These are phyloP conservation scores for Fragosphaeria purpurea DNA, from an alignment of 2,329 filamentous ascomycete genomes.

Conservation along the genomic window DNA sequence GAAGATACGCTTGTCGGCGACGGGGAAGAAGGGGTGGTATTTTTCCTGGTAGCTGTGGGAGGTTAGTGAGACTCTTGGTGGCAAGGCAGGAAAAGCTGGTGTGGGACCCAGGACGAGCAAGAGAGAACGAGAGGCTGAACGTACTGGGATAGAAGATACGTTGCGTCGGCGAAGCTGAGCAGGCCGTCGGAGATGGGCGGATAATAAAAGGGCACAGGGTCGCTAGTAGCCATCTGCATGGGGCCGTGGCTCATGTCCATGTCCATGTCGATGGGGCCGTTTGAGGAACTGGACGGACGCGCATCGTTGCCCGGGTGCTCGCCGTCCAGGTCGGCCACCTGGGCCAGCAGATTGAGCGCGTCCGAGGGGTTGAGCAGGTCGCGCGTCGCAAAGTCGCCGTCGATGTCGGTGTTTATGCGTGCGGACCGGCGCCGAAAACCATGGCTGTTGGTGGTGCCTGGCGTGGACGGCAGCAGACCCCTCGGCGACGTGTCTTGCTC, in stretches of 20 bases:
- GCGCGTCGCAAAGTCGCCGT: constrained; percentile 29
- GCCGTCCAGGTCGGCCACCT: constrained; percentile 28
- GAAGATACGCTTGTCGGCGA: constrained; percentile 53
- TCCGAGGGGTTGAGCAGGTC: constrained; percentile 33
- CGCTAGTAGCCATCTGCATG: not conserved
- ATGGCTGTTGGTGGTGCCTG: not conserved
- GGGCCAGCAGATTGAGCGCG: constrained; percentile 29
- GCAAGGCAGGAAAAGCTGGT: too few species aligned
- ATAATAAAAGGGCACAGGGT: constrained; percentile 13
- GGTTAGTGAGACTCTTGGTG: not conserved
- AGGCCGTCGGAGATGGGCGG: constrained; percentile 24
- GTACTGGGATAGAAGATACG: constrained; percentile 17
- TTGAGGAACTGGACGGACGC: not conserved
- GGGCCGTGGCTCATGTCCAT: not conserved
- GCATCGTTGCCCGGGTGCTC: not conserved
- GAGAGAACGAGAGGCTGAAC: constrained; percentile 4
- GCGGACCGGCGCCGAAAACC: not conserved
- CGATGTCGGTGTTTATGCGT: constrained; percentile 16
- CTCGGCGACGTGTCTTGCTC: not conserved
- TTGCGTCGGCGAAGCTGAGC: constrained; percentile 18
- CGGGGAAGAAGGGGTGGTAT: constrained; percentile 61
- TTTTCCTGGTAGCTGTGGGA: constrained; percentile 41
- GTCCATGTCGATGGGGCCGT: not conserved
- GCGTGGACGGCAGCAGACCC: not conserved
- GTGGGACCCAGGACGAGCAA: too few species aligned